phyloP scores from a whole-genome alignment of 164 flowering plant genomes.

The Stephania yunnanensis region DNA sequence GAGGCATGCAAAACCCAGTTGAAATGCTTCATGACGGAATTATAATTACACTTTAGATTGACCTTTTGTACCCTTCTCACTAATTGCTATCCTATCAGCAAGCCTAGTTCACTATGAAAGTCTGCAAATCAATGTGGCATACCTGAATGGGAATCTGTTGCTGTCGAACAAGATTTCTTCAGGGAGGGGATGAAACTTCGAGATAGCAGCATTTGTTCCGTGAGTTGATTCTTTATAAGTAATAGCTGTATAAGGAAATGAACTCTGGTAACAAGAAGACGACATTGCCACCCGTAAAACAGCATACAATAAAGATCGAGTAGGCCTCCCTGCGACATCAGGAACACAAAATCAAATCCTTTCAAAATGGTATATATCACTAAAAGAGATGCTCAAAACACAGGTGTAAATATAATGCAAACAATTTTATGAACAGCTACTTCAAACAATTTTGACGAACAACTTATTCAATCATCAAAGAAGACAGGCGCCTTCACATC shows the following conservation, averaged over 20 bases:
- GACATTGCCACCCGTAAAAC: constrained; percentile 36
- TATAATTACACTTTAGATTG: neutral
- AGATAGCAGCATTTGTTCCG: constrained; percentile 19
- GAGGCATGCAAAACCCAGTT: neutral
- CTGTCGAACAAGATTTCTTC: constrained; percentile 24
- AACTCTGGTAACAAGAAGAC: constrained; percentile 27
- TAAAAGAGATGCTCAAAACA: neutral
- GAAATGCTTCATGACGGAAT: neutral
- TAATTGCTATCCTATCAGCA: neutral
- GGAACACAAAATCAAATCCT: neutral
- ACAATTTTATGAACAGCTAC: neutral
- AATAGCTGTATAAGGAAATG: constrained; percentile 17
- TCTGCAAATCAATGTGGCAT: constrained; percentile 9
- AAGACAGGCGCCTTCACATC: neutral
- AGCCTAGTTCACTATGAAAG: neutral
- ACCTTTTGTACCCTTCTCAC: neutral
- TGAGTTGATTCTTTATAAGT: constrained; percentile 20
- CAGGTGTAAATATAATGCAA: neutral
- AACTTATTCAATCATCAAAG: neutral
- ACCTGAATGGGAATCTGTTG: constrained; percentile 50
- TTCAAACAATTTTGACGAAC: neutral
- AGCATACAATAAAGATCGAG: constrained; percentile 30
- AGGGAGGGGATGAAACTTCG: constrained; percentile 36
- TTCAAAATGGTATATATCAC: neutral
- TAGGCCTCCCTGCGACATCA: constrained; percentile 36